Evolutionary conservation across 106 monocot genomes (phyloP).

Genomic region (Platanthera zijinensis): DNA sequence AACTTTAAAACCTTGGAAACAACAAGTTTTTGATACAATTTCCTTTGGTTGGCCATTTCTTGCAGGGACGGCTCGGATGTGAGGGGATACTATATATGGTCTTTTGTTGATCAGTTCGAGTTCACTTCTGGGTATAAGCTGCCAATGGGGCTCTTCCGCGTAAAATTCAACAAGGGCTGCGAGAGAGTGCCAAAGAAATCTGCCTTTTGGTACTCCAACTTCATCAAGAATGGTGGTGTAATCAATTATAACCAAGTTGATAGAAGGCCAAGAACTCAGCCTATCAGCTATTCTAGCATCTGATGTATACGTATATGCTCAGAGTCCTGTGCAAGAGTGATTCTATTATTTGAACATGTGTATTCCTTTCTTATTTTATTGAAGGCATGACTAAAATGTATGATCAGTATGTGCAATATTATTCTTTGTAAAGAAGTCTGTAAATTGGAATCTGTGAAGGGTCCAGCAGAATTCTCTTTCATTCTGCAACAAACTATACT

Average conservation of each 20-base stretch:
- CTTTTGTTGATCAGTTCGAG: slow-evolving; percentile 37
- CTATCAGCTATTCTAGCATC: not conserved
- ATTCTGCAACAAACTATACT: no score
- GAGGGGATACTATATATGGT: slow-evolving; percentile 41
- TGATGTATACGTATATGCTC: no score
- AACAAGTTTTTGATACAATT: not conserved
- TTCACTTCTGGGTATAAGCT: slow-evolving; percentile 13
- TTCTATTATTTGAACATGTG: no score
- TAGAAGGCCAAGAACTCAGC: not conserved
- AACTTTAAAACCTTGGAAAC: not conserved
- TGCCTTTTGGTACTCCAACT: slow-evolving; percentile 34
- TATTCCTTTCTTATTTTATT: no score
- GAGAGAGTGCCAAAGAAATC: slow-evolving; percentile 29
- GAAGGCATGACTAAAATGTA: no score
- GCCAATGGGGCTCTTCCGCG: slow-evolving; percentile 25
- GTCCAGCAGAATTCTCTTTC: no score
- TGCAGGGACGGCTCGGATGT: slow-evolving; percentile 34
- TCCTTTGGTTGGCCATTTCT: not conserved
- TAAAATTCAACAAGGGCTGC: slow-evolving; percentile 23
- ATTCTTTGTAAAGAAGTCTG: no score
- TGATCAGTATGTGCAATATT: no score
- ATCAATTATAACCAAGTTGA: not conserved
- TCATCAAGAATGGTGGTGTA: not conserved
- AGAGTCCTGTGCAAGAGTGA: no score
- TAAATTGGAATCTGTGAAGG: no score